Base-by-base conservation (phyloP, 805 yeast genomes). In the Metschnikowia santaceciliae region DNA sequence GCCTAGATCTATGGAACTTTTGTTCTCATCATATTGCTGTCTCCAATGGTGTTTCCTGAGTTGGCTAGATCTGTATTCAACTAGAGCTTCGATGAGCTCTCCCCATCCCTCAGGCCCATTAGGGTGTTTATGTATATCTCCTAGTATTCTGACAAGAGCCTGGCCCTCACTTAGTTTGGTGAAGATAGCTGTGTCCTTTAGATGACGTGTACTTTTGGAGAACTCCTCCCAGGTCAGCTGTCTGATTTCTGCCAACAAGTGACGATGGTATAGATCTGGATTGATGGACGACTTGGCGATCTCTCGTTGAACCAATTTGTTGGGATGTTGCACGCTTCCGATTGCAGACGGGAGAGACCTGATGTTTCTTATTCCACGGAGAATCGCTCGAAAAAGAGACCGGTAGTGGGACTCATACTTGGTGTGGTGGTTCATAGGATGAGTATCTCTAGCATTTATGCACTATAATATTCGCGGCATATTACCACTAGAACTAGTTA, bases 11-110 rank as follows among this genome's bases (percentile, higher is more conserved):
- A 50, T 54, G 26, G 26, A 51, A 5, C 40, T 46, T 30, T 43
- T 47, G 44, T 58, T 49, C 4, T 48, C 44, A 32, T 53, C 47
- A 40, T 52, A 57, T 14, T 61, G 58, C 7, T 49, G 52, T 15
- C 57, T 46, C 68, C 70, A 63, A 32, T 53, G 37, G 33, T 56
- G 61, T 13, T 52, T 51, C 10, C 36, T 39, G 22, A 53, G 46
- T 32, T 52, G 54, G 6, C 32, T 19, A 2, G 32, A 43, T 38
- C 67, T 54, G 44, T 54, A 54, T 2, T 50, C 48, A 10, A 62
- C 49, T 14, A 64, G 48, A 2, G 46, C 14, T n/a, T 46, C 42
- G n/a, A 63, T 47, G 14, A 62, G 48, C n/a, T 38, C 30, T 5
- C 23, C 30, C 61, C 61, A 52, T 3, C 34, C 13, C 11, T n/a